Percentiles rank a stretch among this genome's conserved stretches.
Evolutionary conservation across 106 monocot genomes (phyloP).

Genomic region (Phalaenopsis equestris): DNA sequence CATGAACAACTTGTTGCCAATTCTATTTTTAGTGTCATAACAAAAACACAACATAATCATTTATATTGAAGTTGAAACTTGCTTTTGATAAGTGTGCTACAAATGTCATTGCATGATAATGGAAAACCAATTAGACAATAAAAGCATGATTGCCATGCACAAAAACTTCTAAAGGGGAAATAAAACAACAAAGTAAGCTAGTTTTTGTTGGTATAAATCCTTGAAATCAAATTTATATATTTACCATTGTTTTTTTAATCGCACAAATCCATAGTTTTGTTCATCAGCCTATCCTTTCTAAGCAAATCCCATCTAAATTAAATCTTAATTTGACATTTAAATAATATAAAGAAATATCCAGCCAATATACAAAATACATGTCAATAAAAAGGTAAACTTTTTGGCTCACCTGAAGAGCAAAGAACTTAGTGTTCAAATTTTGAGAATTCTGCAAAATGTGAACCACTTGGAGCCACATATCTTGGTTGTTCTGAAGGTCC

Average conservation of each 20-base stretch:
- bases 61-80: neutral
- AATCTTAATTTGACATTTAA: neutral
- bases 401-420: conserved; percentile 75
- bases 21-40: neutral
- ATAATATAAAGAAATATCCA: neutral
- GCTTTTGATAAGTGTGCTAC: neutral
- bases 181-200: neutral
- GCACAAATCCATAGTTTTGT: neutral
- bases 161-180: neutral
- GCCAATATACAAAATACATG: neutral
- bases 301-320: neutral
- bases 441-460: conserved; percentile 94
- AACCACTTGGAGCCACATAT: conserved; percentile 94
- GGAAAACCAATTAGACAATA: neutral
- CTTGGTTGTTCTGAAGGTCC: conserved; percentile 93
- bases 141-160: neutral
- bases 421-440: conserved; percentile 92
- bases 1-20: neutral
- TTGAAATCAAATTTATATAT: neutral
- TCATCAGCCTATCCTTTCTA: neutral
- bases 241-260: neutral
- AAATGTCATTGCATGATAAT: neutral
- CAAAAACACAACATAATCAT: neutral
- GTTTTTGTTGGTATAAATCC: neutral
- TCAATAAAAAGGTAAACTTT: neutral